These are phyloP conservation scores for Linnemannia hyalina DNA, from an alignment of 192 early-diverging fungal species.

Conservation along the genomic window DNA sequence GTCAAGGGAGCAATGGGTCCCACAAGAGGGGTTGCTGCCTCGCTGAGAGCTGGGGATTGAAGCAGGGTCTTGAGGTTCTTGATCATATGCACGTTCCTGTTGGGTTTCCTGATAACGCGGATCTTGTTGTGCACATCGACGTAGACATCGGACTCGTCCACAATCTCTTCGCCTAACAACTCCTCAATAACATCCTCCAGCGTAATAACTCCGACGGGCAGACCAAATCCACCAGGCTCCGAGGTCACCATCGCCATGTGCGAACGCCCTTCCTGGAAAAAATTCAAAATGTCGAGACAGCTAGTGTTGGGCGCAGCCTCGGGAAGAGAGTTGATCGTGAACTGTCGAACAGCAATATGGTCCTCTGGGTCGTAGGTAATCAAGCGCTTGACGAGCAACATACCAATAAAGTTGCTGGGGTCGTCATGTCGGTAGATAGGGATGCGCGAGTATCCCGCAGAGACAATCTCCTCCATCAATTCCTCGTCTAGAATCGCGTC, in stretches of 20 bases:
- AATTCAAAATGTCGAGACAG: slow-evolving; percentile 78
- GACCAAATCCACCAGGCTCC: slow-evolving; percentile 9
- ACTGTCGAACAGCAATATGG: slow-evolving; percentile 59
- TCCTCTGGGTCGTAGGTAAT: slow-evolving; percentile 75
- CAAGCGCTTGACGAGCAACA: slow-evolving; percentile 39
- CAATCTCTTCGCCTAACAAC: slow-evolving; percentile 85
- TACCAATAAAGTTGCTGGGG: slow-evolving; percentile 23
- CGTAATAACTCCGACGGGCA: slow-evolving; percentile 76
- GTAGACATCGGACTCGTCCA: slow-evolving; percentile 80
- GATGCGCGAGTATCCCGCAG: slow-evolving; percentile 73
- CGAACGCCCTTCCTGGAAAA: slow-evolving; percentile 83
- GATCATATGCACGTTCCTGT: slow-evolving; percentile 20
- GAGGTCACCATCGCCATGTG: slow-evolving; percentile 77
- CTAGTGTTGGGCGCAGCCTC: slow-evolving; percentile 41
- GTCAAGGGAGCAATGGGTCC: not conserved
- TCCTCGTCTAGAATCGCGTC: slow-evolving; percentile 64
- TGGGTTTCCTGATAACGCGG: slow-evolving; percentile 59
- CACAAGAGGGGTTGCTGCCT: not conserved
- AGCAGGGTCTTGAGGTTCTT: slow-evolving; percentile 25
- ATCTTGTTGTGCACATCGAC: slow-evolving; percentile 64
- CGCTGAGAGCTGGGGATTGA: slow-evolving; percentile 18
- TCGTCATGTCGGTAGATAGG: slow-evolving; percentile 65
- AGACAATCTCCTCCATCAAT: slow-evolving; percentile 68
- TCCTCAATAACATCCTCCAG: slow-evolving; percentile 87
- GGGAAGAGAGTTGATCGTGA: slow-evolving; percentile 57